Conservation (phyloP, 2,329 filamentous ascomycete species). For the Colletotrichum tropicicola region DNA sequence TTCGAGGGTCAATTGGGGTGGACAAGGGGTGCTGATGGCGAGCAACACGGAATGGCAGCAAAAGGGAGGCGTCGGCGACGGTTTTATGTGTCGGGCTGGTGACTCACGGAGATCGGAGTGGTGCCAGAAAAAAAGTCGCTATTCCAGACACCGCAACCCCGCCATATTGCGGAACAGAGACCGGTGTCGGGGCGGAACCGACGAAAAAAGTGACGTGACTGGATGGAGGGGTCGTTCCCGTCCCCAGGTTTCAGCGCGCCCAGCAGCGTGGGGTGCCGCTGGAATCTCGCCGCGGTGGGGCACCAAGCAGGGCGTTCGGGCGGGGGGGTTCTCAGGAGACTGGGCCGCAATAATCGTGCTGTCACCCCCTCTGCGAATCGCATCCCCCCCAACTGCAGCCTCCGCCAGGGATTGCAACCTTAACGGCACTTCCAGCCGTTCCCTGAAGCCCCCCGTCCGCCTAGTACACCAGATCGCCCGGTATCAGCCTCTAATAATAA, state of each 20-base stretch:
- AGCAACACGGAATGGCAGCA: neutral
- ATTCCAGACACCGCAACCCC: conserved; percentile 29
- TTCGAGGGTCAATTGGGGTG: neutral
- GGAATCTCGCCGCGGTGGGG: conserved; percentile 13
- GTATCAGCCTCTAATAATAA: conserved; percentile 12
- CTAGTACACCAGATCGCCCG: neutral
- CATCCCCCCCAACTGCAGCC: neutral
- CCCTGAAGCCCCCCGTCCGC: neutral
- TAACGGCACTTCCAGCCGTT: conserved; percentile 22
- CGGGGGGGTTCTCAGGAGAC: neutral
- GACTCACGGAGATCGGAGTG: conserved; percentile 20
- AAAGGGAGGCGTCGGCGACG: neutral
- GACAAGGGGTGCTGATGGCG: neutral
- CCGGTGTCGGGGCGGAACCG: conserved; percentile 23
- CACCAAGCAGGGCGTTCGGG: conserved; percentile 1
- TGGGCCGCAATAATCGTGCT: neutral
- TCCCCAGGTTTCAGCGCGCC: conserved; percentile 15
- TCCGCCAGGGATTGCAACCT: conserved; percentile 23
- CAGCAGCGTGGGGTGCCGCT: conserved; percentile 23
- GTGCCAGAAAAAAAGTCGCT: conserved; percentile 21
- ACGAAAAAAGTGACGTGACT: conserved; percentile 23
- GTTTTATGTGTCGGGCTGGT: conserved; percentile 6
- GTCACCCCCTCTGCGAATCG: neutral
- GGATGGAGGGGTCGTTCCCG: conserved; percentile 30
- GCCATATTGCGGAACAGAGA: conserved; percentile 25